phyloP scores from a whole-genome alignment of 345 rosid species.

The Corchorus olitorius region DNA sequence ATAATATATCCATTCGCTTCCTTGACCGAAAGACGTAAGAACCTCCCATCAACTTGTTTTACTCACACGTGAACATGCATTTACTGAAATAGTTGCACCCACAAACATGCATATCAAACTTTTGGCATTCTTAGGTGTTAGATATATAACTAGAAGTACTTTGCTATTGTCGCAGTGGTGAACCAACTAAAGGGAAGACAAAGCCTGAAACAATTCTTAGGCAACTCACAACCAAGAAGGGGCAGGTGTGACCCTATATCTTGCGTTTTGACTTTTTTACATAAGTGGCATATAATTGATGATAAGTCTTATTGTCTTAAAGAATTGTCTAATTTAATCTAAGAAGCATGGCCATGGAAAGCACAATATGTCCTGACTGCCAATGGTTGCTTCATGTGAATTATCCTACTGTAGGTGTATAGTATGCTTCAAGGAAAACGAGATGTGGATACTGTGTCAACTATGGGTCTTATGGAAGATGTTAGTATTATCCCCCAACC shows the following conservation, averaged over 20 bases:
- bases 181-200: slow-evolving; percentile 89
- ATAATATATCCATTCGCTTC: slow-evolving; percentile 78
- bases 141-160: slow-evolving; percentile 17
- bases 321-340: background rate
- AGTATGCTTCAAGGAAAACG: slow-evolving; percentile 97
- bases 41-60: slow-evolving; percentile 29
- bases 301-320: background rate
- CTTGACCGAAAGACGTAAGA: slow-evolving; percentile 92
- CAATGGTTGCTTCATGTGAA: slow-evolving; percentile 8
- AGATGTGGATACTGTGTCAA: slow-evolving; percentile 86
- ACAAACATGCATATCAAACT: background rate
- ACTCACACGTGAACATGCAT: background rate
- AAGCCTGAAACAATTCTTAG: slow-evolving; percentile 78
- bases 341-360: background rate
- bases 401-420: slow-evolving; percentile 59
- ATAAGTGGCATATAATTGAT: background rate
- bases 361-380: slow-evolving; percentile 11
- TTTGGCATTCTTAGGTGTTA: background rate
- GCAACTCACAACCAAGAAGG: slow-evolving; percentile 94
- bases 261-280: background rate
- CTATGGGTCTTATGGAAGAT: slow-evolving; percentile 98
- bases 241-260: slow-evolving; percentile 59
- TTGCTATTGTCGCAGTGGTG: slow-evolving; percentile 63
- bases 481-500: slow-evolving; percentile 94
- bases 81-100: background rate